Conservation (phyloP, 768 basidiomycete genomes). For the Calocybe cyanea region DNA sequence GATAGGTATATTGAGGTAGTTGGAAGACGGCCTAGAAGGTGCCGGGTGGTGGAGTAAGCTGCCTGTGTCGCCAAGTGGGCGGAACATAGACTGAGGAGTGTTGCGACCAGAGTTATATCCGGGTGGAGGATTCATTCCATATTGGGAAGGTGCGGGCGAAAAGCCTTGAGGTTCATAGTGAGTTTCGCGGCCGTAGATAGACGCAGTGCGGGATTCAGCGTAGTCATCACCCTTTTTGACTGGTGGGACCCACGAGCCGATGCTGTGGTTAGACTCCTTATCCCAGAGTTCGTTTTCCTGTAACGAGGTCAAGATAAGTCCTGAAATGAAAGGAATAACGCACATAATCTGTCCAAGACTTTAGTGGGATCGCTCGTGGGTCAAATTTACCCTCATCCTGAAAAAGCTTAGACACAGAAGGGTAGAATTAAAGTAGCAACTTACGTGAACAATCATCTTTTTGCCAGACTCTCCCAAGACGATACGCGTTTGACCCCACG, state of each 20-base stretch:
- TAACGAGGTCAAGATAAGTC: neutral
- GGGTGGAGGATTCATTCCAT: constrained; percentile 53
- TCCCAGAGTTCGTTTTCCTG: constrained; percentile 97
- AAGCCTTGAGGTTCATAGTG: constrained; percentile 73
- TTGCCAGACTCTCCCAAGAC: constrained; percentile 94
- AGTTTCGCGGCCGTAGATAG: constrained; percentile 85
- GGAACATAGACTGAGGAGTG: constrained; percentile 56
- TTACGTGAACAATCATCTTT: constrained; percentile 90
- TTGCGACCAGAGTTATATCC: constrained; percentile 78
- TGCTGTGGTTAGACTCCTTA: constrained; percentile 93
- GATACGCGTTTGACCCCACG: constrained; percentile 87
- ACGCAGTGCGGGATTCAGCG: constrained; percentile 72
- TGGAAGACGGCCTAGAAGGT: constrained; percentile 68
- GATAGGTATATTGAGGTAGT: constrained; percentile 73
- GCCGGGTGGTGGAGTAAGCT: constrained; percentile 52
- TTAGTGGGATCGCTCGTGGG: constrained; percentile 87
- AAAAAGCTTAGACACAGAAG: neutral
- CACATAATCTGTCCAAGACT: constrained; percentile 96
- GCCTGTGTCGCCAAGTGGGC: constrained; percentile 21
- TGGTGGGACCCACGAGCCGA: constrained; percentile 89
- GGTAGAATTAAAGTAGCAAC: constrained; percentile 23
- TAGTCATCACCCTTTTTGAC: constrained; percentile 72
- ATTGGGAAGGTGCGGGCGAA: constrained; percentile 75
- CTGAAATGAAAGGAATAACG: constrained; percentile 17
- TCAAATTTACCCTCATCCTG: constrained; percentile 99